These are phyloP conservation scores for Volutella citrinella DNA, from an alignment of 2,329 filamentous ascomycete species.

Conservation along the genomic window DNA sequence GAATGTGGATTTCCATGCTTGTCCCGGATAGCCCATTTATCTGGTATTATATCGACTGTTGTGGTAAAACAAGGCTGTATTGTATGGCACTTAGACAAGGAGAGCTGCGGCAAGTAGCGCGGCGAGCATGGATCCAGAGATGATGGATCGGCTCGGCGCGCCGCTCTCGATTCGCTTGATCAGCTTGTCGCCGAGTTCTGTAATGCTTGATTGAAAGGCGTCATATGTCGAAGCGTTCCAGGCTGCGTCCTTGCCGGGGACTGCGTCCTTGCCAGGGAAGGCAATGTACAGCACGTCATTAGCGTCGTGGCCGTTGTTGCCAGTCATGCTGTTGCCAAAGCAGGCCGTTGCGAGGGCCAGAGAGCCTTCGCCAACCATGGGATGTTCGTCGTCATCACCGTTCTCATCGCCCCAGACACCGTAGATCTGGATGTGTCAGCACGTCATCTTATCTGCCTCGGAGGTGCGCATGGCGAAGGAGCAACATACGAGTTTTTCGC, in stretches of 20 bases:
- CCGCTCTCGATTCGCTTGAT: conserved; percentile 33
- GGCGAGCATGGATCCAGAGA: too few relatives aligned
- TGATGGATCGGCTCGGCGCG: too few relatives aligned
- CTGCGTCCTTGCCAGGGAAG: conserved; percentile 54
- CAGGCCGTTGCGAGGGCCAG: conserved; percentile 57
- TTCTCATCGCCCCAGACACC: conserved; percentile 62
- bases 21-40: too few relatives aligned
- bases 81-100: too few relatives aligned
- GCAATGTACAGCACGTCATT: conserved; percentile 62
- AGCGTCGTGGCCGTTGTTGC: conserved; percentile 52
- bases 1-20: too few relatives aligned
- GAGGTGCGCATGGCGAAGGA: too few relatives aligned
- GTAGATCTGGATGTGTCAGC: conserved; percentile 53
- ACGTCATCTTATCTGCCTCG: too few relatives aligned
- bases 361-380: conserved; percentile 54
- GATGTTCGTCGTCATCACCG: conserved; percentile 45
- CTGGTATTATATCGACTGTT: too few relatives aligned
- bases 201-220: conserved; percentile 52
- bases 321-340: conserved; percentile 51
- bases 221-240: conserved; percentile 50
- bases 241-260: conserved; percentile 52
- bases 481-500: conserved; percentile 41
- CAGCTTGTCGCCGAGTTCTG: conserved; percentile 48
- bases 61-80: too few relatives aligned
- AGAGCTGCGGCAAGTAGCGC: too few relatives aligned